Conservation (phyloP, 2,329 filamentous ascomycete species). For the Microascus cirrosus region DNA sequence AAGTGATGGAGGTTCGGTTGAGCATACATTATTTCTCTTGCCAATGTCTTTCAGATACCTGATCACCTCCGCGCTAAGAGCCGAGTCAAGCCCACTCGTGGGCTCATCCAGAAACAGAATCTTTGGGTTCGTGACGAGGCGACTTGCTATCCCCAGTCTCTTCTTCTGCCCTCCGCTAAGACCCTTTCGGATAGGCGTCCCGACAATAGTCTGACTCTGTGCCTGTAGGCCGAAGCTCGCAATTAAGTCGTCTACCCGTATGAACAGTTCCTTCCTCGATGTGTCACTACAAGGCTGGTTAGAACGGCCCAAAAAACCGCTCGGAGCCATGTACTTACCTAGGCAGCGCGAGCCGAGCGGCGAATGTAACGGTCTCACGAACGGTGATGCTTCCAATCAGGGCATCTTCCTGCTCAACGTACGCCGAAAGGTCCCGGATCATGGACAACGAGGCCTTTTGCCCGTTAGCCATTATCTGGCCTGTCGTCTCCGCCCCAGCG, state of each 20-base stretch:
- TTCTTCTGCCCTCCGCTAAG: slow-evolving; percentile 80
- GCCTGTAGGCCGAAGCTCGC: slow-evolving; percentile 60
- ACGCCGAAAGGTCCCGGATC: slow-evolving; percentile 49
- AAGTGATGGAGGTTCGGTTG: too few relatives aligned
- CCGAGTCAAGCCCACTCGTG: slow-evolving; percentile 73
- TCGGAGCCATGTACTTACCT: slow-evolving; percentile 24
- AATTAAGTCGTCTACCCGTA: slow-evolving; percentile 56
- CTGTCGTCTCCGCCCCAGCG: slow-evolving; percentile 28
- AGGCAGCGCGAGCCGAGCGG: slow-evolving; percentile 54
- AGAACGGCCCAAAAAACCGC: not conserved
- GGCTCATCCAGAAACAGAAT: slow-evolving; percentile 78
- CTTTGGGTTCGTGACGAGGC: slow-evolving; percentile 70
- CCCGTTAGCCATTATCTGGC: not conserved
- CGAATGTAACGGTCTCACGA: slow-evolving; percentile 67
- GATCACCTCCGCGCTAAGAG: slow-evolving; percentile 65
- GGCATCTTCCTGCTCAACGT: slow-evolving; percentile 83
- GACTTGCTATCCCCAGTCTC: slow-evolving; percentile 66
- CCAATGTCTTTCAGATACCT: slow-evolving; percentile 59
- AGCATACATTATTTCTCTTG: slow-evolving; percentile 49
- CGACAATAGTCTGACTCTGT: slow-evolving; percentile 62
- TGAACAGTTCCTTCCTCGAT: slow-evolving; percentile 41
- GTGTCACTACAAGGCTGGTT: slow-evolving; percentile 16
- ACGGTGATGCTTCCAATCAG: slow-evolving; percentile 74
- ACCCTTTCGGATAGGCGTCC: slow-evolving; percentile 73
- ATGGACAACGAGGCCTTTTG: slow-evolving; percentile 38